Base-by-base conservation (phyloP, 495 filamentous ascomycete species). In the Darksidea phi region DNA sequence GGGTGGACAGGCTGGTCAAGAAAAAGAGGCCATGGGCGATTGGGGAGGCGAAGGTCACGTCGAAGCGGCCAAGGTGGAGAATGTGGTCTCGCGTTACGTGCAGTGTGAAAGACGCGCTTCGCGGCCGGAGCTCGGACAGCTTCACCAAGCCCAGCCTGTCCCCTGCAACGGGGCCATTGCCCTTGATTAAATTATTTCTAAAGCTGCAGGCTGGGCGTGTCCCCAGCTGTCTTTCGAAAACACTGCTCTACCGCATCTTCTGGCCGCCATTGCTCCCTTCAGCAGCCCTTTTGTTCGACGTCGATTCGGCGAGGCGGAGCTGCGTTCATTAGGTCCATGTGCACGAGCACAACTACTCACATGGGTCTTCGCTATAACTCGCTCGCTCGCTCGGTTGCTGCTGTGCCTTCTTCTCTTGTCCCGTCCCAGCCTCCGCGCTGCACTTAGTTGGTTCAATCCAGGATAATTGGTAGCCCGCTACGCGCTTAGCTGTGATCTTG, bases 1-100 rank as follows among this genome's bases (percentile, higher is more conserved):
- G 61, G 20, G 36, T 47, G 50, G 37, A n/a, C 15, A 20, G 3
- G 41, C 15, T 6, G 66, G 50, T 57, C 56, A 65, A 26, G 13
- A 7, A 34, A 38, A 60, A 54, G 57, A 54, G 61, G 66, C 66
- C 66, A 68, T 68, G 58, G 65, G 46, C 45, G 55, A 63, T 55
- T 67, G 54, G 48, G 37, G 64, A 52, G 24, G 42, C 24, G 54
- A 48, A 57, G 52, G 66, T 66, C 62, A 62, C 56, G 59, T 67
- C 59, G 48, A 36, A 17, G 32, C 54, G 65, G 55, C 59, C 65
- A 23, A 50, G 37, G 42, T 48, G 17, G 21, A 28, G 49, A 15
- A 53, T 59, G 38, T 52, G 45, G 28, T 32, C 28, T 53, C 48
- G 48, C 57, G 48, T 57, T 51, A 20, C 62, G 61, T 54, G 56